Evolutionary conservation across 164 flowering plant species (phyloP).

Genomic region (Macadamia tetraphylla): DNA sequence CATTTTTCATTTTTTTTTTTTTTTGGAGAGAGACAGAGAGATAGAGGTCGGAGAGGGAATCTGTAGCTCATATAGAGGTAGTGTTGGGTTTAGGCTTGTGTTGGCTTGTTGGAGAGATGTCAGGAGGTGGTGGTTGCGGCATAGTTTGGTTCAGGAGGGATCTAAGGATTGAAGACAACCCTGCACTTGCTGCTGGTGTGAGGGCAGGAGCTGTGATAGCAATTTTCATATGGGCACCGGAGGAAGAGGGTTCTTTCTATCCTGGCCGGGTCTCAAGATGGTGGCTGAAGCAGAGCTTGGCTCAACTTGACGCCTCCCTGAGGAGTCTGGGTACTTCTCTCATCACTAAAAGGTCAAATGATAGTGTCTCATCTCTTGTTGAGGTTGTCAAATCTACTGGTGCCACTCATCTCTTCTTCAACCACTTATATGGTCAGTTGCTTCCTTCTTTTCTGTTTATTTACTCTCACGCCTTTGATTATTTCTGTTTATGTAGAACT

Average conservation of each 20-base stretch:
- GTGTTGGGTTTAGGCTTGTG: constrained; percentile 4
- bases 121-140: constrained; percentile 59
- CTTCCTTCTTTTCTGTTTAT: neutral
- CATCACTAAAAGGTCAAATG: constrained; percentile 80
- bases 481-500: too few species aligned
- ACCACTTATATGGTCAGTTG: constrained; percentile 84
- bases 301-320: constrained; percentile 75
- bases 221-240: constrained; percentile 92
- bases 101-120: constrained; percentile 33
- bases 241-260: constrained; percentile 77
- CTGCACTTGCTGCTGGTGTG: constrained; percentile 88
- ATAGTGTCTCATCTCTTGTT: constrained; percentile 75
- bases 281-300: constrained; percentile 93
- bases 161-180: constrained; percentile 96
- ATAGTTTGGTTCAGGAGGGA: constrained; percentile 99
- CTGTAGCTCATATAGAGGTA: constrained; percentile 1
- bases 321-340: constrained; percentile 78
- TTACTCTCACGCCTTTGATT: too few species aligned
- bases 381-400: constrained; percentile 72
- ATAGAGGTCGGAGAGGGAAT: neutral
- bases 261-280: constrained; percentile 98
- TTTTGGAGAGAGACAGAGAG: neutral
- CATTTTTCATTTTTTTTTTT: neutral
- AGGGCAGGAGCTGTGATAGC: constrained; percentile 84
- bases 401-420: constrained; percentile 89